phyloP scores from a whole-genome alignment of 2,329 filamentous ascomycete species.

The Penicillium concentricum region DNA sequence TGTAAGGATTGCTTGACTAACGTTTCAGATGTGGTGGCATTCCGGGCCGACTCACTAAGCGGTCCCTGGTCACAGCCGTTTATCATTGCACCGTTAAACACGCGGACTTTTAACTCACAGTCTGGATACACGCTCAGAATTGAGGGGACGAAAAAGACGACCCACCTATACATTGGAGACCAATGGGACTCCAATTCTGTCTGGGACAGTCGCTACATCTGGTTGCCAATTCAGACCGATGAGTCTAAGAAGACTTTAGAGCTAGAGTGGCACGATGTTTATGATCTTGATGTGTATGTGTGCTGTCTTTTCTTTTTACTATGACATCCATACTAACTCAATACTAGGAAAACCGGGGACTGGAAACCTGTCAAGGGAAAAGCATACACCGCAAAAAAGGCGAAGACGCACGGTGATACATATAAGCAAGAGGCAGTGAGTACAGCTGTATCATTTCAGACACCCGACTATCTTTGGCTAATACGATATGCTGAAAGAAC shows the following conservation, averaged over 20 bases:
- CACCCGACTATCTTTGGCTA: neutral
- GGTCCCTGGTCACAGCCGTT: slow-evolving; percentile 58
- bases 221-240: slow-evolving; percentile 55
- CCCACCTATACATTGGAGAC: slow-evolving; percentile 54
- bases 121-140: slow-evolving; percentile 53
- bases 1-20: neutral
- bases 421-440: slow-evolving; percentile 54
- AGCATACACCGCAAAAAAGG: slow-evolving; percentile 49
- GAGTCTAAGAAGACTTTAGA: slow-evolving; percentile 52
- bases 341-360: slow-evolving; percentile 46
- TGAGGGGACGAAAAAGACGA: slow-evolving; percentile 50
- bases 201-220: slow-evolving; percentile 59
- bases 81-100: slow-evolving; percentile 53
- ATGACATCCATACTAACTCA: neutral
- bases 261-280: slow-evolving; percentile 56
- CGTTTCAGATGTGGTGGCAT: slow-evolving; percentile 52
- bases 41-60: slow-evolving; percentile 51
- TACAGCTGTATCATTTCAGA: neutral
- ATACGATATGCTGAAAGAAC: slow-evolving; percentile 23
- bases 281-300: slow-evolving; percentile 52
- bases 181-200: slow-evolving; percentile 57
- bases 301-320: neutral
- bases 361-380: slow-evolving; percentile 49
- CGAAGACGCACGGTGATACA: slow-evolving; percentile 48
- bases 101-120: slow-evolving; percentile 54